A percentile compares a stretch with the other conserved stretches of the same genome.
These are phyloP conservation scores for Diutina pseudorugosa DNA, from an alignment of 1,139 yeast genomes.

Conservation along the genomic window DNA sequence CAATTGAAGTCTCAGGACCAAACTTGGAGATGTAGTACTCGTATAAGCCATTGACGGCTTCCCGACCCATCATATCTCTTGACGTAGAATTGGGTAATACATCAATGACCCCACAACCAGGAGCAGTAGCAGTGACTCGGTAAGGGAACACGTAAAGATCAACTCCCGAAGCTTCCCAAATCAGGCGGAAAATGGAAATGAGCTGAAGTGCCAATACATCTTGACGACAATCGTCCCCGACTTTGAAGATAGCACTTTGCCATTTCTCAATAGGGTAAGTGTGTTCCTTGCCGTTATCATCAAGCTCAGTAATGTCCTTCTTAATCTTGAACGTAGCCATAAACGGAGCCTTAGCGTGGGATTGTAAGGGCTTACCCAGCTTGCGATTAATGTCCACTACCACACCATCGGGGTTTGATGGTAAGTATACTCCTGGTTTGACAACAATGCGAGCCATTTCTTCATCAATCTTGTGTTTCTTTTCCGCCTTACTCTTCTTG, in stretches of 20 bases:
- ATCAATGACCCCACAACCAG: conserved; percentile 98
- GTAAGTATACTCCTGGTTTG: conserved; percentile 79
- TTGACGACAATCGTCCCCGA: conserved; percentile 98
- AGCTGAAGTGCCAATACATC: conserved; percentile 91
- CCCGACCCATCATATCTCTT: conserved; percentile 97
- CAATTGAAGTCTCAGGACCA: conserved; percentile 86
- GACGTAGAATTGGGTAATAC: conserved; percentile 91
- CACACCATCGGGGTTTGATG: conserved; percentile 94
- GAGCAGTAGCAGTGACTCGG: conserved; percentile 96
- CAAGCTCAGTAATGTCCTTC: conserved; percentile 36
- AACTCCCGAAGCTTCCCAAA: conserved; percentile 79
- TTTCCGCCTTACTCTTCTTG: conserved; percentile 89
- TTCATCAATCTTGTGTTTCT: conserved; percentile 91
- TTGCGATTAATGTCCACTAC: conserved; percentile 84
- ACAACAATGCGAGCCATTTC: conserved; percentile 79
- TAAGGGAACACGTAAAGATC: conserved; percentile 89
- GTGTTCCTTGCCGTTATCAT: conserved; percentile 29
- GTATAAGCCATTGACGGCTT: conserved; percentile 93
- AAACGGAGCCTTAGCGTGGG: conserved; percentile 98
- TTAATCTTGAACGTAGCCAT: conserved; percentile 89
- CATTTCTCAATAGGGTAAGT: conserved; percentile 40
- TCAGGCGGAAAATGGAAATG: conserved; percentile 81
- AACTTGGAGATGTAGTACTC: conserved; percentile 87
- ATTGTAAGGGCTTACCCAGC: conserved; percentile 92
- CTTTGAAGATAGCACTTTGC: conserved; percentile 97